Conservation (phyloP, 1,139 yeast genomes). For the Scheffersomyces segobiensis region DNA sequence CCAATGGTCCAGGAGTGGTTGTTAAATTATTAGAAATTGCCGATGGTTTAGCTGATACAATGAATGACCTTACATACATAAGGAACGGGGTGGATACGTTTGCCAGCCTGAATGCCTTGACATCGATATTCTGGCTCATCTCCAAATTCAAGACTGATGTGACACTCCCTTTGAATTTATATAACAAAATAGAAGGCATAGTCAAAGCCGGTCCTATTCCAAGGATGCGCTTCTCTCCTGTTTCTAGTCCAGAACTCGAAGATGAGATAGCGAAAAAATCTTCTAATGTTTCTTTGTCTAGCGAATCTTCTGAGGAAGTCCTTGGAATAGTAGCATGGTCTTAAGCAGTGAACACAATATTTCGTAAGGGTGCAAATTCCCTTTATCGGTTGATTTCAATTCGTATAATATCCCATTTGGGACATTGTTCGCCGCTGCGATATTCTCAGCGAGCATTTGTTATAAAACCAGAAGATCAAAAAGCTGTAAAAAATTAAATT, state of each 20-base stretch:
- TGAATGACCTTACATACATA: neutral
- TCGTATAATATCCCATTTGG: too few relatives aligned
- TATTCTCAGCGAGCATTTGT: neutral
- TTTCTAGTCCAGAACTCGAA: neutral
- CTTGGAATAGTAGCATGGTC: neutral
- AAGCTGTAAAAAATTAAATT: too few relatives aligned
- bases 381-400: neutral
- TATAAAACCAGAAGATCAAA: too few relatives aligned
- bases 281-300: neutral
- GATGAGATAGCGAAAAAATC: neutral
- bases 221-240: neutral
- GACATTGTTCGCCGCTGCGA: neutral
- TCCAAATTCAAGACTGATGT: conserved; percentile 9
- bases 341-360: neutral
- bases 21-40: conserved; percentile 11
- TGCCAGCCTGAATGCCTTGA: conserved; percentile 4
- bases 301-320: neutral
- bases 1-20: conserved; percentile 12
- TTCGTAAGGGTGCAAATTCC: neutral
- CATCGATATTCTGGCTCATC: conserved; percentile 7
- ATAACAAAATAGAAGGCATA: conserved; percentile 7
- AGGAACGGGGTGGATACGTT: neutral
- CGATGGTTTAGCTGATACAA: conserved; percentile 5
- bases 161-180: conserved; percentile 6
- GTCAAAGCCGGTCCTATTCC: conserved; percentile 2